Evolutionary conservation across 805 yeast species (phyloP).

Genomic region (Candida quercuum): DNA sequence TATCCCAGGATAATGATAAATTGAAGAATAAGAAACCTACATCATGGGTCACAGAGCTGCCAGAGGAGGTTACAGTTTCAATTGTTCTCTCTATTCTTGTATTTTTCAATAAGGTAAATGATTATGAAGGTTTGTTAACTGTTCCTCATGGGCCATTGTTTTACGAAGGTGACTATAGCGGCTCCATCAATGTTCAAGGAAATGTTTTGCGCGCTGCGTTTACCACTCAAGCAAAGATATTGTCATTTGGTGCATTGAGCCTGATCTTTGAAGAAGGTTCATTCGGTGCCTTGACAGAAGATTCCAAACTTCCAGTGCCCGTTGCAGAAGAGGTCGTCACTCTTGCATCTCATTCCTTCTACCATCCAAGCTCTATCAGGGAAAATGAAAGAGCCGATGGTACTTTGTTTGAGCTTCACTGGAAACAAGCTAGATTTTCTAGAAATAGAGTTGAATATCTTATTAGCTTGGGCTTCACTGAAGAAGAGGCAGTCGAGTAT

Average conservation of each 20-base stretch:
- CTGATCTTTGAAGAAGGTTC: slow-evolving; percentile 26
- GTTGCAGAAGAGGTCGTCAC: slow-evolving; percentile 42
- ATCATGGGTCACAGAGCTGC: slow-evolving; percentile 30
- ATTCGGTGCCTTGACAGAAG: slow-evolving; percentile 20
- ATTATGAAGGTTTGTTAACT: slow-evolving; percentile 26
- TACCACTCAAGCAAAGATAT: slow-evolving; percentile 35
- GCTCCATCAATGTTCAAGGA: slow-evolving; percentile 12
- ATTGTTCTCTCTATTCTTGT: slow-evolving; percentile 38
- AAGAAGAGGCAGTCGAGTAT: slow-evolving; percentile 24
- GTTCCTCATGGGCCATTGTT: slow-evolving; percentile 32
- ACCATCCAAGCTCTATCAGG: slow-evolving; percentile 29
- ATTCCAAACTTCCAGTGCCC: slow-evolving; percentile 28
- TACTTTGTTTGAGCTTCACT: slow-evolving; percentile 28
- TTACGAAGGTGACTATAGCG: slow-evolving; percentile 30
- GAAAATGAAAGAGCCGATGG: slow-evolving; percentile 30
- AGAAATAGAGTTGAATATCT: slow-evolving; percentile 29
- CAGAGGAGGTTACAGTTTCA: slow-evolving; percentile 31
- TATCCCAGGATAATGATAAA: slow-evolving; percentile 18
- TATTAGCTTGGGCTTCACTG: slow-evolving; percentile 24
- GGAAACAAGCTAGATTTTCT: slow-evolving; percentile 38
- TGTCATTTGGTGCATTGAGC: slow-evolving; percentile 34
- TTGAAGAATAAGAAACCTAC: slow-evolving; percentile 29
- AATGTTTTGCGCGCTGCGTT: slow-evolving; percentile 21
- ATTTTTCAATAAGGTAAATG: slow-evolving; percentile 40
- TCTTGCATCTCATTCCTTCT: slow-evolving; percentile 38